Conservation (phyloP, 106 monocot genomes). For the Allium fistulosum region DNA sequence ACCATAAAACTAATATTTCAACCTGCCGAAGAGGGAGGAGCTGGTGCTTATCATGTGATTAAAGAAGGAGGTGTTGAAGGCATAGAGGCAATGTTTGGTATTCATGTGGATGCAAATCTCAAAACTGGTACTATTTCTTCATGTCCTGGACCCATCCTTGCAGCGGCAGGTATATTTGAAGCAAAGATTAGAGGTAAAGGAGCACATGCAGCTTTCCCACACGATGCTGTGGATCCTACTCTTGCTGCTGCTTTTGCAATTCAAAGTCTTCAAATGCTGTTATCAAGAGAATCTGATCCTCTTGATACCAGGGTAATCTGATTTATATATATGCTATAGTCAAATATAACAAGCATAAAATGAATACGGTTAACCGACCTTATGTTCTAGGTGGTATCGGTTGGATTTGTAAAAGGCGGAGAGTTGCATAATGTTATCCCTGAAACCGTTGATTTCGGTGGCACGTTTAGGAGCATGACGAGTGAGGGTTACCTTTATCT, state of each 20-base stretch:
- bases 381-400: conserved; percentile 48
- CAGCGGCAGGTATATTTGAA: conserved; percentile 51
- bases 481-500: conserved; percentile 40
- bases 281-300: conserved; percentile 47
- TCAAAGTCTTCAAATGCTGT: conserved; percentile 34
- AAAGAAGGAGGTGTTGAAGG: conserved; percentile 46
- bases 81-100: conserved; percentile 40
- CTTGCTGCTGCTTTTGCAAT: conserved; percentile 24
- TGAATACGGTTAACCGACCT: neutral
- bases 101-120: conserved; percentile 37
- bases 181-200: conserved; percentile 47
- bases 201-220: conserved; percentile 52
- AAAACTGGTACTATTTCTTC: conserved; percentile 29
- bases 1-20: conserved; percentile 78
- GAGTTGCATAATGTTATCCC: conserved; percentile 57
- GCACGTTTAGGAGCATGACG: conserved; percentile 63
- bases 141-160: conserved; percentile 36
- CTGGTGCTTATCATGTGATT: conserved; percentile 50
- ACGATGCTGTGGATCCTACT: conserved; percentile 26
- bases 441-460: conserved; percentile 55
- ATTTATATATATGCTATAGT: neutral
- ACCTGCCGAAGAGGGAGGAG: conserved; percentile 60
- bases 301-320: conserved; percentile 28
- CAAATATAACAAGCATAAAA: neutral
- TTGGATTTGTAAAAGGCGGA: conserved; percentile 46